A percentile compares a stretch with the other conserved stretches of the same genome.
Evolutionary conservation across 1,284 basidiomycete species (phyloP).

Genomic region (Bondarzewia mesenterica): DNA sequence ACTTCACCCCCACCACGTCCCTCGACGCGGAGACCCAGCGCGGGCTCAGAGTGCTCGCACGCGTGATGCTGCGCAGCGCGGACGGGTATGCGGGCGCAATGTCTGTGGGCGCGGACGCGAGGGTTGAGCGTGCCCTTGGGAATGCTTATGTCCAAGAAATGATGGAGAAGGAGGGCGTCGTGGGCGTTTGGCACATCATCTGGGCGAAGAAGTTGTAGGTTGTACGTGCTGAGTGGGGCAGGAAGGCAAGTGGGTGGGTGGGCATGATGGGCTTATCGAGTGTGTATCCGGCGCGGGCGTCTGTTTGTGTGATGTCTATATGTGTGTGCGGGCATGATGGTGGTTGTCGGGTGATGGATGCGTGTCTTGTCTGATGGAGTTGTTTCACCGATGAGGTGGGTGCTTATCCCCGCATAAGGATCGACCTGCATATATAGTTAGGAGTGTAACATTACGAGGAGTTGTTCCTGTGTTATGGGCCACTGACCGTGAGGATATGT

Average conservation of each 20-base stretch:
- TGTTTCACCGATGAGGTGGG: too few relatives aligned
- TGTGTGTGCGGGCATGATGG: too few relatives aligned
- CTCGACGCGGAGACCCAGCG: not conserved
- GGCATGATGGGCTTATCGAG: not conserved
- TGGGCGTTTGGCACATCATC: conserved; percentile 2
- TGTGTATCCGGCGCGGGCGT: too few relatives aligned
- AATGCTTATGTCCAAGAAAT: not conserved
- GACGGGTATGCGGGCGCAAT: not conserved
- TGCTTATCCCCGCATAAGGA: too few relatives aligned
- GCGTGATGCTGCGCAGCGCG: not conserved
- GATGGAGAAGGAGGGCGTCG: conserved; percentile 1
- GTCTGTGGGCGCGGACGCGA: not conserved
- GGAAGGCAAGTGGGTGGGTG: not conserved
- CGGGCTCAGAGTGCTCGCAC: not conserved
- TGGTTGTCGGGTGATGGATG: too few relatives aligned
- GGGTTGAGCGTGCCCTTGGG: not conserved
- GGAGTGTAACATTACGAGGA: too few relatives aligned
- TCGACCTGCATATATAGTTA: too few relatives aligned
- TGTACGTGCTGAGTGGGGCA: not conserved
- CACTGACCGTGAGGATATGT: too few relatives aligned
- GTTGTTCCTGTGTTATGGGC: too few relatives aligned
- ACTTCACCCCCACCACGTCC: not conserved
- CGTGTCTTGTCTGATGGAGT: too few relatives aligned
- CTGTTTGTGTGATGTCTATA: too few relatives aligned
- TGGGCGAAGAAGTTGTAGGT: conserved; percentile 1